A percentile compares a stretch with the other conserved stretches of the same genome.
Evolutionary conservation across 1,284 basidiomycete genomes (phyloP).

Genomic region (Agaricales sp.): DNA sequence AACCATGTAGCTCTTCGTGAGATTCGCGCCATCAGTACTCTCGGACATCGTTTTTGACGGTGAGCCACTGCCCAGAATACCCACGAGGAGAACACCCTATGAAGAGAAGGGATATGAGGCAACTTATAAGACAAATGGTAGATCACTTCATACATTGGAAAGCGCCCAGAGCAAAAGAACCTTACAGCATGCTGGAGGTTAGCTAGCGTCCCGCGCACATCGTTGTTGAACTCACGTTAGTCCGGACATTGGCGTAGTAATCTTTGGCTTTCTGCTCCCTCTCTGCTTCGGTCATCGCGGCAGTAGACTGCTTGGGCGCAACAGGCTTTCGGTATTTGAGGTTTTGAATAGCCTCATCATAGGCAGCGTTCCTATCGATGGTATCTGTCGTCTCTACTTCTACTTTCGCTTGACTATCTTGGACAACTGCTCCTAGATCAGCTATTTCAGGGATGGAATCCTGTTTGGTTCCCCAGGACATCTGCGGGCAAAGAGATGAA

Average conservation of each 20-base stretch:
- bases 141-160: constrained; percentile 48
- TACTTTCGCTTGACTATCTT: constrained; percentile 65
- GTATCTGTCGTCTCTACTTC: constrained; percentile 69
- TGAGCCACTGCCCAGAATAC: constrained; percentile 63
- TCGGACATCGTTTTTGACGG: constrained; percentile 52
- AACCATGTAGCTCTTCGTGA: constrained; percentile 67
- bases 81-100: constrained; percentile 65
- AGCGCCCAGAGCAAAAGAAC: constrained; percentile 78
- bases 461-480: constrained; percentile 91
- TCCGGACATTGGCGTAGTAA: constrained; percentile 85
- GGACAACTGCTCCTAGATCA: constrained; percentile 75
- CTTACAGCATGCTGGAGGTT: constrained; percentile 22
- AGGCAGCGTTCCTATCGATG: constrained; percentile 3
- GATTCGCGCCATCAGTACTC: constrained; percentile 34
- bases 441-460: constrained; percentile 52
- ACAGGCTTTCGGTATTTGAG: constrained; percentile 8
- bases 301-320: constrained; percentile 19
- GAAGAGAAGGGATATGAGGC: constrained; percentile 2
- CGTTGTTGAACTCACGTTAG: constrained; percentile 52
- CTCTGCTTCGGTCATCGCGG: constrained; percentile 34
- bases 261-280: constrained; percentile 74
- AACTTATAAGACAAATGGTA: constrained; percentile 1
- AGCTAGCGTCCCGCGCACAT: constrained; percentile 1
- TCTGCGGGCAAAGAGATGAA: constrained; percentile 27
- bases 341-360: constrained; percentile 4